phyloP scores from a whole-genome alignment of 176 grass and related monocot genomes.

The Paspalum notatum region DNA sequence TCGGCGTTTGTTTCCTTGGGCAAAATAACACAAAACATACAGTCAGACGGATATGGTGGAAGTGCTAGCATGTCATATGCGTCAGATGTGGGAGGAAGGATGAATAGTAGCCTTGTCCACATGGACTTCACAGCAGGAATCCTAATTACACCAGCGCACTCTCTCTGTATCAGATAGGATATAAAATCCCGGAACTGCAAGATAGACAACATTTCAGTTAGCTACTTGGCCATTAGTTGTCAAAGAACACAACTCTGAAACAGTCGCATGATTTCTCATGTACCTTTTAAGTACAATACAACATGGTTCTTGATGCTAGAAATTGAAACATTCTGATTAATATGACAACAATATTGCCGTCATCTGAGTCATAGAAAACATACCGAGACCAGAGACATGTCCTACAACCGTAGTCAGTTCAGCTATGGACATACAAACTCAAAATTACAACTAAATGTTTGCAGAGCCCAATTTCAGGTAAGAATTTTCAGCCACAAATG shows the following conservation, averaged over 20 bases:
- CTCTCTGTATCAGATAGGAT: slow-evolving; percentile 86
- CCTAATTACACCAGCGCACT: slow-evolving; percentile 92
- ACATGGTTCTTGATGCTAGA: no score
- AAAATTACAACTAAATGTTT: neutral
- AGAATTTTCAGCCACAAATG: neutral
- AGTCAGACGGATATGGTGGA: slow-evolving; percentile 58
- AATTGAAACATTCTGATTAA: neutral
- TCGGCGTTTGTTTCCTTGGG: slow-evolving; percentile 76
- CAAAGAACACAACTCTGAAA: neutral
- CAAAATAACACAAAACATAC: slow-evolving; percentile 71
- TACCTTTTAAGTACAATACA: no score
- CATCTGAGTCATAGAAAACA: neutral
- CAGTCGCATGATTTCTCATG: no score
- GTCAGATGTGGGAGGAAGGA: slow-evolving; percentile 68
- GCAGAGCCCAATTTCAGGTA: neutral
- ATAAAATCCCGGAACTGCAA: slow-evolving; percentile 93
- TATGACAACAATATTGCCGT: neutral
- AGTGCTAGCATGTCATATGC: slow-evolving; percentile 61
- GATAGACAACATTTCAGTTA: slow-evolving; percentile 27
- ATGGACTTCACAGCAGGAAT: slow-evolving; percentile 69
- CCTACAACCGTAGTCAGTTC: neutral
- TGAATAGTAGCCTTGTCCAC: slow-evolving; percentile 89
- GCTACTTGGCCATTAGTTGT: neutral
- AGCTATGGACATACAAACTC: neutral
- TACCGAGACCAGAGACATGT: neutral